Base-by-base conservation (phyloP, 495 filamentous ascomycete species). In the Penicillium longicatenatum region DNA sequence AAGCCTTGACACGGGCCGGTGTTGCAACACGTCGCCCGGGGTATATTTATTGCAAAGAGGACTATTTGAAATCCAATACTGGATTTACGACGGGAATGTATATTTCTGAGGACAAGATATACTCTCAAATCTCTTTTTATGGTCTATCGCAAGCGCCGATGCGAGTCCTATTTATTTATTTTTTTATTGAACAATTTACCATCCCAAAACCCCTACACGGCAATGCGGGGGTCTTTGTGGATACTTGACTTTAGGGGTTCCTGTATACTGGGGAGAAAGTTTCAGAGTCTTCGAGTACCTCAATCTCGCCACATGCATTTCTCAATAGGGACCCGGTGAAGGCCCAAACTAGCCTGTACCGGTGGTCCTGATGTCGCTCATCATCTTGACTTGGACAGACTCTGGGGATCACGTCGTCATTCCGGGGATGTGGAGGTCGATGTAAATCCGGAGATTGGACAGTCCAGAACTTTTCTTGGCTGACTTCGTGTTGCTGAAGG, bases 1-100 rank as follows among this genome's bases (percentile, higher is more conserved):
- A 54, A 58, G 60, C 14, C 7, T 37, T 43, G n/a, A 47, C 48
- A 43, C 55, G 58, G 55, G 49, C 52, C 62, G 60, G 12, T 35
- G 60, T n/a, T 46, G 41, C 30, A 48, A 49, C 22, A 26, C 26
- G 26, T 35, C 12, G 9, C 1, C 9, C 31, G 31, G 31, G 31
- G 9, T 35, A 14, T 26, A 6, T 6, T 26, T n/a, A n/a, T 5
- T 26, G 26, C 26, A 26, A 6, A 26, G 4, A 6, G 26, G 26
- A 26, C 7, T 6, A 26, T 26, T 26, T 26, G 26, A 4, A 26
- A 26, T 2, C 26, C 3, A 5, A 26, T 26, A 26, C 26, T 26
- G 26, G 26, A 5, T 26, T 6, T 26, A 26, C 1, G 26, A 26
- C 26, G 4, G 26, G 26, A 2, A 26, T 26, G 0, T 6, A 26